Conservation (phyloP, 306 rosid genomes). For the Crotalaria pallida region DNA sequence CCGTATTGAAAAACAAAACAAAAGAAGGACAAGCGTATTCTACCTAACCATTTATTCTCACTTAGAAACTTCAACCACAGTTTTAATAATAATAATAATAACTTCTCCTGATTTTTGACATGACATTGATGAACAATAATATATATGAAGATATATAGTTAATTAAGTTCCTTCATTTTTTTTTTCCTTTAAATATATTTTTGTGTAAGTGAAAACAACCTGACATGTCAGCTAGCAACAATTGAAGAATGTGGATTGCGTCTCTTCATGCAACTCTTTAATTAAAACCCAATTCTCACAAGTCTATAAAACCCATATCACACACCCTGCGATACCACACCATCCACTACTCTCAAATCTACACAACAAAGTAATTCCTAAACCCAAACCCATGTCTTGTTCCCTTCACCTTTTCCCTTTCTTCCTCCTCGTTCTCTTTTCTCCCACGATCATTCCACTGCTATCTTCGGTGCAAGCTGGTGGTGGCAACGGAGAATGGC, state of each 20-base stretch:
- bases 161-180: no score
- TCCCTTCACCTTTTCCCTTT: neutral
- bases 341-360: neutral
- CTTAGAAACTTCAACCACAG: neutral
- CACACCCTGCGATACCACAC: neutral
- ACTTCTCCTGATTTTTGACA: no score
- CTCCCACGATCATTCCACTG: neutral
- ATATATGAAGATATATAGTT: no score
- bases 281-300: no score
- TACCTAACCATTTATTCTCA: constrained; percentile 17
- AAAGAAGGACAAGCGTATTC: neutral
- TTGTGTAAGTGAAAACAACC: neutral
- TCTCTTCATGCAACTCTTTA: neutral
- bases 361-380: neutral
- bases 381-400: neutral
- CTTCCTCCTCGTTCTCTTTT: neutral
- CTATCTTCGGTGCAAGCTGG: constrained; percentile 8
- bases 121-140: neutral
- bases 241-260: neutral
- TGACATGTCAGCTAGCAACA: neutral
- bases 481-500: constrained; percentile 40
- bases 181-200: neutral
- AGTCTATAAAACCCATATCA: constrained; percentile 15
- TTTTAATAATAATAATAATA: constrained; percentile 8
- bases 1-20: no score